A percentile compares a stretch with the other conserved stretches of the same genome.
Conservation (phyloP, 2,329 filamentous ascomycete species). For the Sporothrix pseudoabietina region DNA sequence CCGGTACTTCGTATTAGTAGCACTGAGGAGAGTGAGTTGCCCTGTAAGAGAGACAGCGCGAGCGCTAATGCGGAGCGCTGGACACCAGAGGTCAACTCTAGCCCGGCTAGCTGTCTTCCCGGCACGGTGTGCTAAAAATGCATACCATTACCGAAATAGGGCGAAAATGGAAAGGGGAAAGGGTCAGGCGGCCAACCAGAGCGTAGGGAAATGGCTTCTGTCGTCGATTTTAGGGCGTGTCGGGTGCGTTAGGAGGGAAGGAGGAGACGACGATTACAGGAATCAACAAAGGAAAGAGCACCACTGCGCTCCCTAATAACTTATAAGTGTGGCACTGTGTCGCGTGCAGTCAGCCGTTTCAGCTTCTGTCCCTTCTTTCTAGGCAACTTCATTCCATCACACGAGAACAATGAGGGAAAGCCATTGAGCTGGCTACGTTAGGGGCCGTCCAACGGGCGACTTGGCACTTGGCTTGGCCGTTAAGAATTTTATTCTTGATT, state of each 20-base stretch:
- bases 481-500: background rate
- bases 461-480: constrained; percentile 12
- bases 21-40: background rate
- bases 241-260: background rate
- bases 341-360: constrained; percentile 3
- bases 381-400: background rate
- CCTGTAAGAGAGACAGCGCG: constrained; percentile 1
- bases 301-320: background rate
- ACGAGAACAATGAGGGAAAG: background rate
- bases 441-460: background rate
- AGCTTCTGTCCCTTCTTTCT: background rate
- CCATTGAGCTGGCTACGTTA: background rate
- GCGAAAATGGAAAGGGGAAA: background rate
- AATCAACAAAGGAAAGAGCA: background rate
- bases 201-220: constrained; percentile 7
- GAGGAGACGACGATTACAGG: background rate
- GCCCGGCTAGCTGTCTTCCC: background rate
- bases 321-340: background rate
- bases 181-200: constrained; percentile 25
- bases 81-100: constrained; percentile 4
- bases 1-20: background rate
- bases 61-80: background rate
- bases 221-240: background rate
- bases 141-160: constrained; percentile 17
- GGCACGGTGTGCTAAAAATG: background rate